Base-by-base conservation (phyloP, 2,329 filamentous ascomycete species). In the Penicillium sp. region DNA sequence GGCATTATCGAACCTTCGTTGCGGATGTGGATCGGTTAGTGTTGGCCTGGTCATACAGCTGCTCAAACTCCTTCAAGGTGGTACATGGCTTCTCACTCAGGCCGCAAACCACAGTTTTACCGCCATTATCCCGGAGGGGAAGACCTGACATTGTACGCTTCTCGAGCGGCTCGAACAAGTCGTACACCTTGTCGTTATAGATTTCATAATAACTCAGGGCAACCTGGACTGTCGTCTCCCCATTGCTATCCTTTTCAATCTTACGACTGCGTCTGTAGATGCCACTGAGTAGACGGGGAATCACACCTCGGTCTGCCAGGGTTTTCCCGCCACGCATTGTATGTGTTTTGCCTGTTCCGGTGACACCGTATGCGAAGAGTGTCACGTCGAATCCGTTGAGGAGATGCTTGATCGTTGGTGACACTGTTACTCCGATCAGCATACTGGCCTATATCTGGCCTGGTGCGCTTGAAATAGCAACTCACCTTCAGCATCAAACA, bases 161-260 rank as follows among this genome's bases (percentile, higher is more conserved):
- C 72, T 97, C 92, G 0, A 87, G 88, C 0, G 91, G 81, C 71
- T 96, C 90, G 63, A 97, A 90, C 31, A 97, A 79, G 71, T 97
- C 92, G 68, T 88, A 96, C 19, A 96, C 91, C 71, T 93, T 93
- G 78, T 97, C 92, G 73, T 95, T 96, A 76, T 97, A 97, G 63
- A 97, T 96, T 73, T 97, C 92, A 76, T 96, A 96, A 76, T 97
- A 97, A 28, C 90, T 92, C 67, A 97, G 82, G 12, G 85, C 81
- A 16, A 96, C 90, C 9, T 84, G 78, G 22, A 95, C 89, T 2
- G 78, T 81, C 0, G 87, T 92, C 49, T 85, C 78, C 11, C 87
- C 89, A 5, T 81, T 79, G 2, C 86, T 83, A 67, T 96, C 91
- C 74, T 93, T 94, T 61, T 85, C 83, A 17, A 94, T 87, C 78